These are phyloP conservation scores for Candida cerambycidarum DNA, from an alignment of 805 yeast species.

Conservation along the genomic window DNA sequence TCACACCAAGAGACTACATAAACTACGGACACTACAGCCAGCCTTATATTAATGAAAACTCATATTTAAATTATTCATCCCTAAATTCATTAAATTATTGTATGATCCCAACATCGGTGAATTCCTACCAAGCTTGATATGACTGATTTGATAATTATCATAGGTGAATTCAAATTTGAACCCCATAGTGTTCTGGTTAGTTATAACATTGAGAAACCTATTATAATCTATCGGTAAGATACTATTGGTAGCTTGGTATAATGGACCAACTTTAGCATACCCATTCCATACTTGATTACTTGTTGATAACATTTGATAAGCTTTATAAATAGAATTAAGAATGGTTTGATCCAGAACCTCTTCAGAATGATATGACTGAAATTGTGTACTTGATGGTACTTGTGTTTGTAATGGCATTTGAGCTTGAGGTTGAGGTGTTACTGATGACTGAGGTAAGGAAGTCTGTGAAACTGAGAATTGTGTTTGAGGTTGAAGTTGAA, in stretches of 20 bases:
- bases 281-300: slow-evolving; percentile 38
- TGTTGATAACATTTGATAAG: slow-evolving; percentile 35
- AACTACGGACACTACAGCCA: too few species aligned
- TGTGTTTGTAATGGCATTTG: neutral
- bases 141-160: slow-evolving; percentile 46
- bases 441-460: neutral
- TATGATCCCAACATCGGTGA: slow-evolving; percentile 4
- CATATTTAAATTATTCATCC: slow-evolving; percentile 1
- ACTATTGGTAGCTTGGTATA: slow-evolving; percentile 32
- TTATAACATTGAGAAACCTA: slow-evolving; percentile 29
- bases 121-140: slow-evolving; percentile 24
- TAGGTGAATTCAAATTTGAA: slow-evolving; percentile 43
- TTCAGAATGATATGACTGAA: slow-evolving; percentile 8
- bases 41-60: neutral
- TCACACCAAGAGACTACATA: too few species aligned
- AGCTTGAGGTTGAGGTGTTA: neutral
- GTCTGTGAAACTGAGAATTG: too few species aligned
- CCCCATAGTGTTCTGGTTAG: slow-evolving; percentile 17
- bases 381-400: neutral
- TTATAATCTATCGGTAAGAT: slow-evolving; percentile 32
- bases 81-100: neutral
- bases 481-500: slow-evolving; percentile 1
- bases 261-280: slow-evolving; percentile 31
- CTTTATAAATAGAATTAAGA: slow-evolving; percentile 43
- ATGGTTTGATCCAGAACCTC: slow-evolving; percentile 19